Evolutionary conservation across 23 red algal species (phyloP).

Genomic region (Chondrus crispus): DNA sequence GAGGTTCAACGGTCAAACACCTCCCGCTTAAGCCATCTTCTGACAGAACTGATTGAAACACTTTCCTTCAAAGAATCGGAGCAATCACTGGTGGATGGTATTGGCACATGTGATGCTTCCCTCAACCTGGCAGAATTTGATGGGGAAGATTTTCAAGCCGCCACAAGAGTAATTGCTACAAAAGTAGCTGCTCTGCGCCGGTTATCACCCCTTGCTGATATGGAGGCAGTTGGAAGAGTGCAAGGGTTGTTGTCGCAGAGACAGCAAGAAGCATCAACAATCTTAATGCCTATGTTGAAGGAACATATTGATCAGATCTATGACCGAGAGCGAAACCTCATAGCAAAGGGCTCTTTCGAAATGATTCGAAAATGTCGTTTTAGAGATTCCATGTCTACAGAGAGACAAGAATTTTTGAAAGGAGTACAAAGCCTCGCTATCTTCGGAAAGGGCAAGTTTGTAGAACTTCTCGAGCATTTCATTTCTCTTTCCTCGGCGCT

Average conservation of each 20-base stretch:
- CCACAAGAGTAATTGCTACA: not conserved
- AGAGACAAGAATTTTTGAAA: not conserved
- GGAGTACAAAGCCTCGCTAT: conserved; percentile 18
- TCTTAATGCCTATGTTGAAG: conserved; percentile 36
- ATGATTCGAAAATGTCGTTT: not conserved
- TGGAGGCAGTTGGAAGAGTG: conserved; percentile 21
- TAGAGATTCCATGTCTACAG: not conserved
- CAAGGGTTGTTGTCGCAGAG: conserved; percentile 36
- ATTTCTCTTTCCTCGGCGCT: conserved; percentile 31
- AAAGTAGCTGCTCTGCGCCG: conserved; percentile 6
- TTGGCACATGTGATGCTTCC: not conserved
- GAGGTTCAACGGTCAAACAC: conserved; percentile 47
- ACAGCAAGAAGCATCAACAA: conserved; percentile 9
- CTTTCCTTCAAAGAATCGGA: conserved; percentile 19
- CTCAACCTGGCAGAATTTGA: not conserved
- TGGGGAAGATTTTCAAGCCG: not conserved
- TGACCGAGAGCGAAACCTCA: not conserved
- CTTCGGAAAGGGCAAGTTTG: conserved; percentile 18
- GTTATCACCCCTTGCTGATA: conserved; percentile 3
- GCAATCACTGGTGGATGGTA: conserved; percentile 26
- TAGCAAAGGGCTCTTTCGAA: not conserved
- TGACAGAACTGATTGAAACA: conserved; percentile 12
- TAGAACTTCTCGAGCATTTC: conserved; percentile 44
- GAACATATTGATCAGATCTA: not conserved
- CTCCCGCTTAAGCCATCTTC: not conserved